A percentile compares a stretch with the other conserved stretches of the same genome.
These are phyloP conservation scores for Leptographium lundbergii DNA, from an alignment of 2,329 filamentous ascomycete genomes.

Conservation along the genomic window DNA sequence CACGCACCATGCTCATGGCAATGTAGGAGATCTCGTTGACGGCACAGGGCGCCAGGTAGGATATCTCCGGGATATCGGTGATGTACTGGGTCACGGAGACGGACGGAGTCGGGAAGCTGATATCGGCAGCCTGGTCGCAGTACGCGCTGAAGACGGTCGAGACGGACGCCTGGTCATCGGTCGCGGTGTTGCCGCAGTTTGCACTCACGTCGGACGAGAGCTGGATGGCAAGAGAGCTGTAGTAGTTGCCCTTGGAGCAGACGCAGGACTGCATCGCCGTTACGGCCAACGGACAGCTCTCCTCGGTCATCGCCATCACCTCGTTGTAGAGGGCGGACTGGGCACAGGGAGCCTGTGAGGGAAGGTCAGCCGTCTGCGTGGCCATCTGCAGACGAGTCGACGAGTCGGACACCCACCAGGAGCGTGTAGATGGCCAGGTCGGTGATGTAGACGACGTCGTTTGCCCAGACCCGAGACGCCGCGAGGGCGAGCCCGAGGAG, in stretches of 20 bases:
- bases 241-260: slow-evolving; percentile 34
- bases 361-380: slow-evolving; percentile 7
- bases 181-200: slow-evolving; percentile 32
- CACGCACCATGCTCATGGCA: slow-evolving; percentile 22
- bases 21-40: slow-evolving; percentile 23
- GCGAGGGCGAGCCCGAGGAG: slow-evolving; percentile 7
- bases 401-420: slow-evolving; percentile 15
- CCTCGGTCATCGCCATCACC: slow-evolving; percentile 28
- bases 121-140: slow-evolving; percentile 27
- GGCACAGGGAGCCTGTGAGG: slow-evolving; percentile 30
- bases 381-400: slow-evolving; percentile 8
- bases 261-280: slow-evolving; percentile 36
- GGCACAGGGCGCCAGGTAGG: slow-evolving; percentile 31
- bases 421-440: slow-evolving; percentile 29
- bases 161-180: slow-evolving; percentile 35
- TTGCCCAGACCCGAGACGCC: not conserved
- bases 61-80: slow-evolving; percentile 32
- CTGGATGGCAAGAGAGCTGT: slow-evolving; percentile 22
- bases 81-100: slow-evolving; percentile 33
- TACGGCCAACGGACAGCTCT: slow-evolving; percentile 29
- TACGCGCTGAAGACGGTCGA: slow-evolving; percentile 32
- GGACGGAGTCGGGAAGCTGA: slow-evolving; percentile 27
- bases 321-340: slow-evolving; percentile 30
- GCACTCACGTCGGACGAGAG: slow-evolving; percentile 28
- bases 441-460: slow-evolving; percentile 28